A percentile compares a stretch with the other conserved stretches of the same genome.
Evolutionary conservation across 169 alveolate species (phyloP).

Genomic region (Sarcocystis neurona): DNA sequence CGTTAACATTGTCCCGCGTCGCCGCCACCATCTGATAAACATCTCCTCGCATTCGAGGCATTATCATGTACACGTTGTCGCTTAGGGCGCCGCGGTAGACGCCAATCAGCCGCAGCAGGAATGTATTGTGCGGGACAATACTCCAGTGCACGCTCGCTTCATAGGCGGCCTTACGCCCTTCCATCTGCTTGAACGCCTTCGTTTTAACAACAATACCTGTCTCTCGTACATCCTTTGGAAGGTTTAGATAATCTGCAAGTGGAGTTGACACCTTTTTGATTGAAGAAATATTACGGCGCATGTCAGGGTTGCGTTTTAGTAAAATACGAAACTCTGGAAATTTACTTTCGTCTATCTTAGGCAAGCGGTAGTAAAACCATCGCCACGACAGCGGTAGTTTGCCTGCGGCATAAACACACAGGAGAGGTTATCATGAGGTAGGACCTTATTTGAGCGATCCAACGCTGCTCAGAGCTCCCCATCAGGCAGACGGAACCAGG

Average conservation of each 20-base stretch:
- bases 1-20: constrained; percentile 35
- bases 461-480: too few species aligned
- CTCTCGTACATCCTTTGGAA: constrained; percentile 34
- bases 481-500: too few species aligned
- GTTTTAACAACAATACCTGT: constrained; percentile 55
- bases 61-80: constrained; percentile 31
- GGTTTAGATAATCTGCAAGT: constrained; percentile 38
- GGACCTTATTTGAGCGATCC: too few species aligned
- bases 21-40: constrained; percentile 41
- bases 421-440: too few species aligned
- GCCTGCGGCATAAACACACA: too few species aligned
- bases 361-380: constrained; percentile 12
- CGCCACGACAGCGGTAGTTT: constrained; percentile 53
- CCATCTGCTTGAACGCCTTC: constrained; percentile 19
- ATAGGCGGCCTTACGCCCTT: constrained; percentile 38
- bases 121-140: constrained; percentile 39
- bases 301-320: constrained; percentile 30
- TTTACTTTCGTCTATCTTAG: constrained; percentile 47
- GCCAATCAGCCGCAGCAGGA: constrained; percentile 50
- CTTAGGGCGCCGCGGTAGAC: constrained; percentile 39
- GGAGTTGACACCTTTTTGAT: constrained; percentile 19
- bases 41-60: constrained; percentile 58
- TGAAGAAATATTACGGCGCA: constrained; percentile 17
- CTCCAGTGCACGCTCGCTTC: constrained; percentile 41
- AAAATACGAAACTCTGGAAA: constrained; percentile 43